Evolutionary conservation across 2,329 filamentous ascomycete species (phyloP).

Genomic region (Cercospora citrullina): DNA sequence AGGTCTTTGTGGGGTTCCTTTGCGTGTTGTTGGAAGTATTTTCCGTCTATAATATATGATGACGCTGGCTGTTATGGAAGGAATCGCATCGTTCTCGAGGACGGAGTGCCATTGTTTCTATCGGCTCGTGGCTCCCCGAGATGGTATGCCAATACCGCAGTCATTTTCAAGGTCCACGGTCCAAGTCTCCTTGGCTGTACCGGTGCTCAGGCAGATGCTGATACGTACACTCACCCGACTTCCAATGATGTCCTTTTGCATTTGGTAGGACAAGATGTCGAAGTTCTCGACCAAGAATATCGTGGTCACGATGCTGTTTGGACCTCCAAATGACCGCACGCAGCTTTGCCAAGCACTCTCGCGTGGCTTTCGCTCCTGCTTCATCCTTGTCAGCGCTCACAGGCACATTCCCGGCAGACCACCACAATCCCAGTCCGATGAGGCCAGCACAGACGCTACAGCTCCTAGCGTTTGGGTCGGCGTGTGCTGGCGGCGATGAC

Average conservation of each 20-base stretch:
- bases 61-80: neutral
- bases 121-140: neutral
- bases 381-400: neutral
- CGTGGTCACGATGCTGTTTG: neutral
- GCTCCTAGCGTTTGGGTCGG: neutral
- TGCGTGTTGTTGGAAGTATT: neutral
- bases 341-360: neutral
- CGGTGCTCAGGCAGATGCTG: too few species aligned
- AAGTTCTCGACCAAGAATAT: neutral
- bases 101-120: neutral
- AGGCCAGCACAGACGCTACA: neutral
- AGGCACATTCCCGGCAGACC: neutral
- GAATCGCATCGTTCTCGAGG: neutral
- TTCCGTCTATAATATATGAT: neutral
- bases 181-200: too few species aligned
- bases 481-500: neutral
- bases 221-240: too few species aligned
- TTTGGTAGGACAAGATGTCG: too few species aligned
- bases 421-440: neutral
- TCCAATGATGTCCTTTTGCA: too few species aligned
- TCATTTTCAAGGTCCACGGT: too few species aligned
- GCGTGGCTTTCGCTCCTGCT: neutral
- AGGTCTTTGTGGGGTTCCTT: neutral
- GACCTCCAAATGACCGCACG: neutral
- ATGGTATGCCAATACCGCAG: too few species aligned